Evolutionary conservation across 2,329 filamentous ascomycete genomes (phyloP), one percentile per base, ranked within the genome.

Genomic region (Cadophora sp.): DNA sequence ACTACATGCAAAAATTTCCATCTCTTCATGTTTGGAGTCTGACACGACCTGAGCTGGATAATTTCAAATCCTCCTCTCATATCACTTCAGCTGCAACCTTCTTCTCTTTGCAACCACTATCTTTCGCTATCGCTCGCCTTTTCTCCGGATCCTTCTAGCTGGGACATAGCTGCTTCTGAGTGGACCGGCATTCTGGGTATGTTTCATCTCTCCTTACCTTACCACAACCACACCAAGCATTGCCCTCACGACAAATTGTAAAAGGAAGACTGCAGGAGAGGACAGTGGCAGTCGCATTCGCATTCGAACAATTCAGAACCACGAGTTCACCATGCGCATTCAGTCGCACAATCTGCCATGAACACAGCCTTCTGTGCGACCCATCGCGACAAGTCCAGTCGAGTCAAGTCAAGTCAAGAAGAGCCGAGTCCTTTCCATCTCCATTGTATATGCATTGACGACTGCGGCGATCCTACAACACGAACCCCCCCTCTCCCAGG

Each of bases 321-420:
- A 68, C 67, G 67, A 68, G 63, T 66, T 66, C 53, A 60, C 67
- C 67, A 68, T 63, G 67, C 67, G 67, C 63, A 53, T 51, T n/a
- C 31, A 14, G 63, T 66, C n/a, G 40, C 24, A 62, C 59, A 63
- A 48, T n/a, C 31, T 67, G 27, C 46, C 31, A 31, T 55, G 61
- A 24, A 24, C 61, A 53, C 61, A n/a, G 46, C 55, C 8, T 53
- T 19, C 56, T 55, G 60, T 63, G 63, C 67, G 37, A 65, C 66
- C 31, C 51, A 24, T 40, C 34, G 22, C 29, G 46, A 50, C 51
- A 8, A 34, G 53, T 11, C 31, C 31, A 34, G 5, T n/a, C n/a
- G n/a, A n/a, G 31, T 34, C 31, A 37, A 37, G 34, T 4, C 51
- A 9, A 37, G 55, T 5, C 40, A 16, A 19, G 12, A 64, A 16